Base-by-base conservation (phyloP, 495 filamentous ascomycete genomes). In the Penicillium crystallinum region DNA sequence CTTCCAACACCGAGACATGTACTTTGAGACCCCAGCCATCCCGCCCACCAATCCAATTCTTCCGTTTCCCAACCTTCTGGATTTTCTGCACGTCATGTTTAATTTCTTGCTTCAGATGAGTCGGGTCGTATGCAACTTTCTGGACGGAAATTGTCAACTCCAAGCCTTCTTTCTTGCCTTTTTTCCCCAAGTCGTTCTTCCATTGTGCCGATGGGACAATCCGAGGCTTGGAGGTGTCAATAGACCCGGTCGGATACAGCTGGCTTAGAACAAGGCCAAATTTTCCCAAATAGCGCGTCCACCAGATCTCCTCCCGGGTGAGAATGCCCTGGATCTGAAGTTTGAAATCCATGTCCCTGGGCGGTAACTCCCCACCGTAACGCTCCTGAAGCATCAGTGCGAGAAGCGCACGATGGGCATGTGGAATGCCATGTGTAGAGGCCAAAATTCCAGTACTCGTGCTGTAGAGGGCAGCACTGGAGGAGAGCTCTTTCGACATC, bases 371-470 rank as follows among this genome's bases (percentile, higher is more conserved):
- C 6, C 80, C 83, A 12, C 84, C 87, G 80, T 88, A 95, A 54
- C 91, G 78, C 39, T 85, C 87, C 46, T 84, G 90, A 11, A 92
- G 77, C 2, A 86, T 78, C 2, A 96, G 68, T 0, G 84, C 87
- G 2, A 96, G 68, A 1, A 89, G 69, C 0, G 85, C 83, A 3
- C 91, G 81, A 30, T 84, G 76, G 12, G 80, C 55, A 53, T 97
- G 91, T 1, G 79, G 81, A 9, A 95, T 70, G 0, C 90, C 89
- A 43, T 91, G 87, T 1, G 79, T 73, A 1, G 71, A 73, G 14
- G 86, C 79, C 0, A 92, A 69, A 9, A 84, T 64, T 0, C 87
- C 85, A 0, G 81, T 83, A 7, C 87, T 82, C 0, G 91, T 89
- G 36, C 80, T 76, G 46, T 89, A 84, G 6, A 97, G 67, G 2